These are phyloP conservation scores for Ceratobasidium sp. DNA, from an alignment of 1,284 basidiomycete species.

Conservation along the genomic window DNA sequence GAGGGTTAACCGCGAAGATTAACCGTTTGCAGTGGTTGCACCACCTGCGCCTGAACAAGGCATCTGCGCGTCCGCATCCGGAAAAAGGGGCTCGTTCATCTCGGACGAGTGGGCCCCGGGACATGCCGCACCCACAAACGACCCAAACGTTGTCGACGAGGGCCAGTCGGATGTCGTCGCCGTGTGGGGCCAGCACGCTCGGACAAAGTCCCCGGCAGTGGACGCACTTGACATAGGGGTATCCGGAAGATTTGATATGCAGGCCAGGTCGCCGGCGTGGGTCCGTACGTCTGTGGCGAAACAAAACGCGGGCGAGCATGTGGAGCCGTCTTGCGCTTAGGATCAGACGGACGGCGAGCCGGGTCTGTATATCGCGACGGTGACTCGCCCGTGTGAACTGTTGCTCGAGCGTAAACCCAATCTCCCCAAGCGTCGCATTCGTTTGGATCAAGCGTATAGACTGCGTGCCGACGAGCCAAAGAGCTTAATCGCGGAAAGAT, in stretches of 20 bases:
- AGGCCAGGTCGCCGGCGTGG: neutral
- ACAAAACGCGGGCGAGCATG: neutral
- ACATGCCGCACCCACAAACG: neutral
- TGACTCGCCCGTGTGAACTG: neutral
- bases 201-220: neutral
- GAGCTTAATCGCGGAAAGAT: slow-evolving; percentile 9
- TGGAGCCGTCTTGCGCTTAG: neutral
- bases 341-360: neutral
- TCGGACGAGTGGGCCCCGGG: slow-evolving; percentile 3
- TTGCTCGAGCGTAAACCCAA: neutral
- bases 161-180: neutral
- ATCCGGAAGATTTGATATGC: neutral
- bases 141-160: neutral
- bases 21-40: neutral
- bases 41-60: neutral
- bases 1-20: neutral
- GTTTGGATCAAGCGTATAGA: too few relatives aligned
- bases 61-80: neutral
- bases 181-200: neutral
- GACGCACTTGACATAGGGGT: slow-evolving; percentile 1
- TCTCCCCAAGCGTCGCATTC: neutral
- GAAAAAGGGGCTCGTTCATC: slow-evolving; percentile 5
- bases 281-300: neutral
- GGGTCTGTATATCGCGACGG: neutral
- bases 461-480: neutral